phyloP scores from a whole-genome alignment of 176 grass and related monocot genomes.

The Aegilops longissima region DNA sequence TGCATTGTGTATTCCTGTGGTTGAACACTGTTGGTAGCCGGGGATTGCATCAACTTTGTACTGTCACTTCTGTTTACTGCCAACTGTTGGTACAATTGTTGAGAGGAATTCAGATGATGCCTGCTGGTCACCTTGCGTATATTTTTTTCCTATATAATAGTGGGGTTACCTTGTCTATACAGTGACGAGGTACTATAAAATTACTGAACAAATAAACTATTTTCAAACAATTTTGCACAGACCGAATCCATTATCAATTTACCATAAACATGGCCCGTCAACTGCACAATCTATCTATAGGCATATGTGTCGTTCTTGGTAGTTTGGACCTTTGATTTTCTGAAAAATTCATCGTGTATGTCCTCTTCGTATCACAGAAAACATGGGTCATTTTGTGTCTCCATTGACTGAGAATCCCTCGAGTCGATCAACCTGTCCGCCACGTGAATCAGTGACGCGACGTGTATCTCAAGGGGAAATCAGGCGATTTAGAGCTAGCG shows the following conservation, averaged over 20 bases:
- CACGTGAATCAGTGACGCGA: no score
- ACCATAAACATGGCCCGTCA: no score
- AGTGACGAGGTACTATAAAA: neutral
- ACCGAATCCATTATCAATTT: neutral
- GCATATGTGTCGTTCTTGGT: neutral
- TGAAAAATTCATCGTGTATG: no score
- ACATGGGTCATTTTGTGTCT: no score
- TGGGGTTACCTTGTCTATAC: neutral
- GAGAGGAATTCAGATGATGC: neutral
- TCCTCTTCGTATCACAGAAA: no score
- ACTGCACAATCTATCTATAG: no score
- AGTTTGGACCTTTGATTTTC: neutral
- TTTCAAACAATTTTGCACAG: neutral
- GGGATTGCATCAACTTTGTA: neutral
- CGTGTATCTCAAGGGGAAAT: no score
- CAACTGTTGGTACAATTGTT: slow-evolving; percentile 2
- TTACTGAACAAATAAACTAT: neutral
- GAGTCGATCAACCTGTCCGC: no score
- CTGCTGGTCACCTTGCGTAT: neutral
- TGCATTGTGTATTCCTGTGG: slow-evolving; percentile 13
- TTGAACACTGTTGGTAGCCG: slow-evolving; percentile 26
- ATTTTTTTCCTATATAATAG: no score
- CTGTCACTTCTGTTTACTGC: neutral
- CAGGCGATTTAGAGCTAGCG: no score
- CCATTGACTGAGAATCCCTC: no score